Base-by-base conservation (phyloP, 169 alveolate genomes). In the Plasmodium cynomolgi region DNA sequence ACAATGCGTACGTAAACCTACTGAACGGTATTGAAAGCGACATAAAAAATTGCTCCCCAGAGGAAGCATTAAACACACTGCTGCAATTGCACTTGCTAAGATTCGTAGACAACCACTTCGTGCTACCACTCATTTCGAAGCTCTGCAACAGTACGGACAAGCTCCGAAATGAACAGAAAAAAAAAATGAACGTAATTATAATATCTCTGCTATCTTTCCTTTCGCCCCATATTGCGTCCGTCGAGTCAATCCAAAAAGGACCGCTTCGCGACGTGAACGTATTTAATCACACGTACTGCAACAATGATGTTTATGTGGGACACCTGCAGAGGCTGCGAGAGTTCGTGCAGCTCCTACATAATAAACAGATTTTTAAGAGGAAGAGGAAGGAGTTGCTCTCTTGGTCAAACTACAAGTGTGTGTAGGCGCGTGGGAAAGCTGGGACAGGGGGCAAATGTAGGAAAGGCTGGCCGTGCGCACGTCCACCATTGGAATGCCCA, bases 351-450 rank as follows among this genome's bases (percentile, higher is more conserved):
- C 91, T 90, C 47, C 20, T 90, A 41, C 47, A 90, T 33, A 71
- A 90, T 29, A 90, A 90, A 81, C 41, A 90, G 13, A 81, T 90
- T 58, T 90, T 90, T 47, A 90, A 81, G 71, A 90, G 83, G 83
- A 90, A 90, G 39, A 90, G 94, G 62, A 90, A 90, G 34, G 94
- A 90, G 37, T 68, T 90, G 77, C 74, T 80, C 33, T 90, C 94
- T 26, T 90, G 94, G 94, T 47, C 94, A 58, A 90, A 90, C 62
- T 90, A 90, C 56, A 90, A 90, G 41, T 56, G 81, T 39, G 15
- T 81, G 33, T 90, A 54, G 71, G 31, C 0, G 34, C 0, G 77
- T 15, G 26, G 33, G 20, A 8, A n/a, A 62, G 7, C 37, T 26
- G 15, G 9, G 1, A 26, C 83, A 26, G 83, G 29, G 29, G 11